Evolutionary conservation across 352 stramenopile genomes (phyloP).

Genomic region (Aphanomyces stellatus): DNA sequence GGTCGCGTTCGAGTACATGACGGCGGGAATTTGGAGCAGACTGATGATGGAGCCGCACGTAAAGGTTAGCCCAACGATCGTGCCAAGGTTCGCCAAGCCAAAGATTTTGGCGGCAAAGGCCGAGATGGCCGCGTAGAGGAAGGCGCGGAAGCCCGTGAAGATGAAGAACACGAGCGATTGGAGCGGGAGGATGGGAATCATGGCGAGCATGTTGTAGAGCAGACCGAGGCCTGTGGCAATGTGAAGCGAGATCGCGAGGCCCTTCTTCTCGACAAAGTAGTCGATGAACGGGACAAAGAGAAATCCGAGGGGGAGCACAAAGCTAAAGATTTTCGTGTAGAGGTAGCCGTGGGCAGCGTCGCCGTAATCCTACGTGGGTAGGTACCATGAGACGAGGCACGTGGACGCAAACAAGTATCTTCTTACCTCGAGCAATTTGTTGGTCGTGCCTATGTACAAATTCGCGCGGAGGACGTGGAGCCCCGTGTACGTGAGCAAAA

Average conservation of each 20-base stretch:
- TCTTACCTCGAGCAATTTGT: constrained; percentile 57
- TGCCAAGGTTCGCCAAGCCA: constrained; percentile 75
- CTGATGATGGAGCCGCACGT: constrained; percentile 63
- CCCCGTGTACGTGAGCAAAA: constrained; percentile 56
- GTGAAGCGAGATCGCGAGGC: constrained; percentile 51
- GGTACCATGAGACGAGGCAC: neutral
- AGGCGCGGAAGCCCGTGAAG: constrained; percentile 77
- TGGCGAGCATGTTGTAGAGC: constrained; percentile 59
- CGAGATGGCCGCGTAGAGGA: constrained; percentile 81
- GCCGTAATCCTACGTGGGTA: constrained; percentile 46
- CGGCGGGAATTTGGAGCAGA: constrained; percentile 67
- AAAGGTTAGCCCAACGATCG: constrained; percentile 77
- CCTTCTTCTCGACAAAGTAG: constrained; percentile 64
- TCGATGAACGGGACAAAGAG: constrained; percentile 81
- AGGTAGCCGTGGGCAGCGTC: constrained; percentile 49
- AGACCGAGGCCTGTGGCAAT: constrained; percentile 67
- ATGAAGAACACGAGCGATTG: constrained; percentile 68
- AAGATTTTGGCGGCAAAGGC: constrained; percentile 83
- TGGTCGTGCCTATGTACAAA: constrained; percentile 80
- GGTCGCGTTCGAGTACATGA: constrained; percentile 23
- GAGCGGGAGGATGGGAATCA: constrained; percentile 52
- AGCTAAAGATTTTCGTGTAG: constrained; percentile 83
- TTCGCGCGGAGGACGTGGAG: constrained; percentile 71
- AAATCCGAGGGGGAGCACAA: constrained; percentile 74
- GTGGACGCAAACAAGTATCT: too few relatives aligned